Evolutionary conservation across 2,329 filamentous ascomycete genomes (phyloP).

Genomic region (Exophiala phaeomuriformis): DNA sequence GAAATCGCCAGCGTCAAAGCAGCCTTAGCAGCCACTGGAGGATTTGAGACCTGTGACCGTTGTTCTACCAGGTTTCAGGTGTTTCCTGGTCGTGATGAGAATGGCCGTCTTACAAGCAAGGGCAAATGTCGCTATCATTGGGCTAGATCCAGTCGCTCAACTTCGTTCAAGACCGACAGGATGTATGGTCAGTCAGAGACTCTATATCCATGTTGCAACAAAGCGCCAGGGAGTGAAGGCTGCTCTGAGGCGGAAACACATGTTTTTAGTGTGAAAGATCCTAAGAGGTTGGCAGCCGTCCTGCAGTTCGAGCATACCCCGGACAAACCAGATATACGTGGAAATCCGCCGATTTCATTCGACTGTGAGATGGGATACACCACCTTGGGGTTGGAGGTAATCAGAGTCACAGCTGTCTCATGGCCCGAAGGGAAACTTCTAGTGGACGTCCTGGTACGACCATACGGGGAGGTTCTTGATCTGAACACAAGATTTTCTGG

Average conservation of each 20-base stretch:
- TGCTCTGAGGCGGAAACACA: slow-evolving; percentile 67
- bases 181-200: slow-evolving; percentile 53
- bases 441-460: slow-evolving; percentile 77
- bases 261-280: slow-evolving; percentile 76
- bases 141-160: slow-evolving; percentile 59
- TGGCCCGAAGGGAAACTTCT: slow-evolving; percentile 73
- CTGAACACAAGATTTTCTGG: slow-evolving; percentile 91
- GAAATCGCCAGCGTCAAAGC: slow-evolving; percentile 60
- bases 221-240: slow-evolving; percentile 63
- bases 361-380: slow-evolving; percentile 99
- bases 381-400: slow-evolving; percentile 74
- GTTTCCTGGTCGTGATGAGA: slow-evolving; percentile 72
- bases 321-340: slow-evolving; percentile 40
- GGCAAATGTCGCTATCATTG: slow-evolving; percentile 77
- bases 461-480: slow-evolving; percentile 76
- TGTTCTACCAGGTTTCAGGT: slow-evolving; percentile 83
- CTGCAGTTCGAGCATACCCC: slow-evolving; percentile 78
- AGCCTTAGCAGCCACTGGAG: slow-evolving; percentile 59
- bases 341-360: slow-evolving; percentile 55
- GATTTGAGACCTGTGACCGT: slow-evolving; percentile 83
- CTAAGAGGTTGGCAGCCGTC: slow-evolving; percentile 66
- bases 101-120: slow-evolving; percentile 68
- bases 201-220: slow-evolving; percentile 71
- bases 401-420: slow-evolving; percentile 78
- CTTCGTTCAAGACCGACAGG: slow-evolving; percentile 46